Evolutionary conservation across 495 filamentous ascomycete species (phyloP).

Genomic region (Neurospora sp.): DNA sequence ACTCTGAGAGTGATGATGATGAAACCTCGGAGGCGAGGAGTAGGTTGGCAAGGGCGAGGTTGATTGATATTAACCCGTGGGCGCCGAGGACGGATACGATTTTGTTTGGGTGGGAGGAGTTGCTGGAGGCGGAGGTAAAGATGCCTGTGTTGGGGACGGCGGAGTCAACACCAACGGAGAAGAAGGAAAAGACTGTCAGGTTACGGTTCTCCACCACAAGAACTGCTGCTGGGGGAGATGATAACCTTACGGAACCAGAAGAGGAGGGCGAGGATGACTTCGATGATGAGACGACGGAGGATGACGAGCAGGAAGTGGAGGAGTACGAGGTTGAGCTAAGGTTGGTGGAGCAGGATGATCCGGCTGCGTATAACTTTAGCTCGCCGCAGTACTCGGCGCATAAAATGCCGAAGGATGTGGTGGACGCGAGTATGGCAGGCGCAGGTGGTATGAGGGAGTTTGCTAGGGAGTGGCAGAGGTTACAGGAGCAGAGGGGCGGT

Average conservation of each 20-base stretch:
- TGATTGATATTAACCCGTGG: slow-evolving; percentile 96
- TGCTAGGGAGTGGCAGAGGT: slow-evolving; percentile 74
- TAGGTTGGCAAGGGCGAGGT: slow-evolving; percentile 50
- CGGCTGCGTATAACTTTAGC: slow-evolving; percentile 74
- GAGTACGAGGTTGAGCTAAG: slow-evolving; percentile 67
- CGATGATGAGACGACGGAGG: slow-evolving; percentile 25
- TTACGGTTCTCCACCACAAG: neutral
- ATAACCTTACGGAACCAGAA: neutral
- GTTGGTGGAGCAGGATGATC: slow-evolving; percentile 71
- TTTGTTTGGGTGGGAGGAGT: slow-evolving; percentile 83
- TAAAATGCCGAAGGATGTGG: slow-evolving; percentile 89
- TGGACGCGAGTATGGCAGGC: slow-evolving; percentile 75
- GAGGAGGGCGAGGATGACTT: slow-evolving; percentile 18
- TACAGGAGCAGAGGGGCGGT: slow-evolving; percentile 25
- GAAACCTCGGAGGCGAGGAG: neutral
- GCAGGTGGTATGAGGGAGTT: slow-evolving; percentile 73
- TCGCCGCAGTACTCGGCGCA: slow-evolving; percentile 88
- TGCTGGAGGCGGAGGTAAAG: slow-evolving; percentile 60
- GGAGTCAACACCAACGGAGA: slow-evolving; percentile 17
- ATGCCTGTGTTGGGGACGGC: slow-evolving; percentile 32
- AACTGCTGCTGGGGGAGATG: slow-evolving; percentile 7
- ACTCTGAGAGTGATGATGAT: slow-evolving; percentile 47
- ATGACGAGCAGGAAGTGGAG: slow-evolving; percentile 45
- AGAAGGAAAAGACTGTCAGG: slow-evolving; percentile 6
- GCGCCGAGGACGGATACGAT: slow-evolving; percentile 80